Evolutionary conservation across 2,329 filamentous ascomycete genomes (phyloP).

Genomic region (Thelonectria discophora): DNA sequence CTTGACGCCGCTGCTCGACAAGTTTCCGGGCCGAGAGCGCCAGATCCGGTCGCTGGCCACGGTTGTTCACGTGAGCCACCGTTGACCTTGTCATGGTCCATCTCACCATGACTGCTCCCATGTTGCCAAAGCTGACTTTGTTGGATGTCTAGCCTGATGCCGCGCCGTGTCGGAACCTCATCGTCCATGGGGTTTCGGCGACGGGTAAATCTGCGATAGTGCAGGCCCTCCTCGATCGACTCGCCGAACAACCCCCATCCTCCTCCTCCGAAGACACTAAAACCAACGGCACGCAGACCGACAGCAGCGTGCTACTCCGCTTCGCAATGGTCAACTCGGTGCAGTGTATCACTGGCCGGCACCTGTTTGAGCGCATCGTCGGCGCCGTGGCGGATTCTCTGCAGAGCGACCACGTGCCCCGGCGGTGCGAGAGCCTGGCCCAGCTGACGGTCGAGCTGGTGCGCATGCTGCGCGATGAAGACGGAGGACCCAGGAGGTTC

Average conservation of each 20-base stretch:
- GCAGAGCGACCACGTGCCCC: conserved; percentile 57
- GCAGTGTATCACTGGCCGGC: conserved; percentile 81
- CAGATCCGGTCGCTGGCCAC: conserved; percentile 68
- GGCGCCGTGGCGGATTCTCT: conserved; percentile 66
- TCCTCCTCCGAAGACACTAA: not conserved
- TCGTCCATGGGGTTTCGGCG: conserved; percentile 84
- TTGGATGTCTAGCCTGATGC: conserved; percentile 60
- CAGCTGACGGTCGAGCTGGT: conserved; percentile 78
- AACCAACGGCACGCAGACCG: conserved; percentile 25
- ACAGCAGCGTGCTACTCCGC: conserved; percentile 53
- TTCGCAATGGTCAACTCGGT: conserved; percentile 73
- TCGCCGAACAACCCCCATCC: conserved; percentile 29
- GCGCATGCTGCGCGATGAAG: conserved; percentile 63
- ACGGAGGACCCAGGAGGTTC: conserved; percentile 64
- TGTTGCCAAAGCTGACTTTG: too few relatives aligned
- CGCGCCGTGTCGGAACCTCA: conserved; percentile 77
- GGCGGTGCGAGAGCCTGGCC: conserved; percentile 82
- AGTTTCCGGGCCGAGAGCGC: conserved; percentile 65
- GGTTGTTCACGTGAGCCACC: conserved; percentile 57
- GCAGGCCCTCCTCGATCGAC: conserved; percentile 52
- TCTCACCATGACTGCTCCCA: not conserved
- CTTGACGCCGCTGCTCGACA: conserved; percentile 54
- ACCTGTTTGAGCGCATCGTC: conserved; percentile 78
- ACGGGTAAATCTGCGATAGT: conserved; percentile 85
- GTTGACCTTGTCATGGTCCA: not conserved